Base-by-base conservation (phyloP, 441 rosid genomes). In the Erysimum pusillum region DNA sequence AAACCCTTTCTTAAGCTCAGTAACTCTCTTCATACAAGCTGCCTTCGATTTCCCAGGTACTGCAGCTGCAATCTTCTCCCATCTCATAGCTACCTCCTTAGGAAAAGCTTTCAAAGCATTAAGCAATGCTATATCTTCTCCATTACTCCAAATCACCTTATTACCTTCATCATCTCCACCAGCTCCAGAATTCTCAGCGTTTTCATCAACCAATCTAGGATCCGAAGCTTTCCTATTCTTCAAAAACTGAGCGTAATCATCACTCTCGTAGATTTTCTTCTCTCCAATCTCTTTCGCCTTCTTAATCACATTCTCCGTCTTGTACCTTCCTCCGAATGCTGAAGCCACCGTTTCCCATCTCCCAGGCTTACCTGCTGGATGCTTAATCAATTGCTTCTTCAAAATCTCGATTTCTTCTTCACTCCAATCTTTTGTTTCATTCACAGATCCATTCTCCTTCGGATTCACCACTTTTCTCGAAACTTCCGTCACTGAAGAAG, bases 41-140 rank as follows among this genome's bases (percentile, higher is more conserved):
- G 90, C 89, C 84, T 87, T 94, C 0, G 96, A 75, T 81, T 83
- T 94, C 71, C 93, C 96, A 0, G 94, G 97, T 39, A 94, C 94
- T 12, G 93, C 96, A 8, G 97, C 97, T 0, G 92, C 79, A 54
- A 94, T 83, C 86, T 92, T 94, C 81, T 94, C 99, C 99, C 99
- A 92, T 73, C 97, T 87, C 97, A 88, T 89, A 5, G 96, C 60
- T 20, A 57, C 86, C 4, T 94, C 99, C 78, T 90, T 94, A 0
- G 94, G 96, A 77, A 92, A 92, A 0, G 85, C 82, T 77, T 92
- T 94, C 77, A 94, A 70, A 9, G 97, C 99, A 86, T 91, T 94
- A 8, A 92, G 87, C 88, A 94, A 54, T 3, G 99, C 96, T 73
- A 94, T 84, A 62, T 92, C 99, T 78, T 92, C 97, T 12, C 80